Evolutionary conservation across 805 yeast species (phyloP), one percentile per base, ranked within the genome.

Genomic region (Saccharomycodes ludwigii): DNA sequence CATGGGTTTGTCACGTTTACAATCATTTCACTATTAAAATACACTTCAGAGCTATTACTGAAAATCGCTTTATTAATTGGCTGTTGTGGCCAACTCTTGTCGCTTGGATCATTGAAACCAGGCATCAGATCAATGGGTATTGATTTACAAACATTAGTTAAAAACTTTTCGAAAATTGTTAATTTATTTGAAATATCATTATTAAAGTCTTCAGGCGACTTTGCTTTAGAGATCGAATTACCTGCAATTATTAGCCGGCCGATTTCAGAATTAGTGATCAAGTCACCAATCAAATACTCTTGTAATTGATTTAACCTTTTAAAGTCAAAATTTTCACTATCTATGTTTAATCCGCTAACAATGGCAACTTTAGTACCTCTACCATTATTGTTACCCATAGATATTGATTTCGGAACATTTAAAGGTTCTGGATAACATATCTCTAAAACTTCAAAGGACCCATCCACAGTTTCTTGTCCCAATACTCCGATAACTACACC

Each of bases 401-500:
- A 46, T 16, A 53, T 36, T 6, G 56, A 31, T 35, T 52, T 29
- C 2, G 65, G 59, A 6, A 46, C 43, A 47, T 80, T 93, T 2
- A 81, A 63, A 12, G 68, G 52, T 9, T 65, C 65, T 0, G 97
- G 94, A 42, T 73, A 79, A 2, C 70, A 70, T 2, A 86, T 62
- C 47, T 86, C 97, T 42, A 82, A 70, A 4, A 83, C 82, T 37
- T 79, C 81, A 52, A 91, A 86, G 2, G 76, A 63, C 3, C 97
- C 97, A 0, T 85, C 75, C 28, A 69, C 73, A 6, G 79, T 65
- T 49, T 86, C 95, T 59, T 82, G 74, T 1, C 98, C 98, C 8
- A 85, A 52, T 1, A 85, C 68, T 0, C 88, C 97, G 6, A 85
- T 72, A 0, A 86, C 77, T n/a, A 75, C 68, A 4, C 98, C 98